Evolutionary conservation across 2,329 filamentous ascomycete species (phyloP), one percentile per base, ranked within the genome.

Genomic region (Geosmithia flava): DNA sequence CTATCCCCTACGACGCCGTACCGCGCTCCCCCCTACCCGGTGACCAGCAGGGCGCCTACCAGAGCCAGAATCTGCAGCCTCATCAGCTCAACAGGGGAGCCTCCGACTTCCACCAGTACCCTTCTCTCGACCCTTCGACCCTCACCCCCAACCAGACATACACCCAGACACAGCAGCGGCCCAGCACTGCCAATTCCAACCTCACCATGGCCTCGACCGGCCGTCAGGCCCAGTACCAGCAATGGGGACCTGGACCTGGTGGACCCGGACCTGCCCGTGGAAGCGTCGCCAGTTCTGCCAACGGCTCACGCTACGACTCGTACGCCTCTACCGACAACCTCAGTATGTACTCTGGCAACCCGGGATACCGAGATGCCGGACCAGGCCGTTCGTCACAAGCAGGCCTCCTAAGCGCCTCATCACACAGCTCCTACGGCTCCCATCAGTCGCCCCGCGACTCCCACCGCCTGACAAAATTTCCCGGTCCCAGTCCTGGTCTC

Each of bases 31-130:
- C 87, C 5, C 76, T 87, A 50, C 68, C 83, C 40, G 73, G 87
- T 58, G 85, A 87, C 52, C 80, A 84, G 59, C 64, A 74, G 55
- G 71, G 78, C 20, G 40, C 20, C 39, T 66, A 72, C 49, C 76
- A 81, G 55, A 37, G 13, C 33, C 80, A 81, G 61, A 85, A 93
- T 49, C 85, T 85, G 50, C 74, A 86, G 50, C 87, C 89, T 29
- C 86, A 93, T 64, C 87, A 95, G 59, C 68, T 94, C 48, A 90
- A 88, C 63, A 90, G 88, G 67, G 74, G 72, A 54, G 79, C 79
- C 45, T 70, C 71, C 56, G 90, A 96, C 65, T 95, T 82, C 61
- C 88, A 95, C 68, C 91, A 95, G 60, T 95, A 96, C 63, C 88
- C 89, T 42, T 76, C 76, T 47, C 80, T 85, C 62, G 81, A 84